Percentiles rank a stretch among this genome's conserved stretches.
Evolutionary conservation across 2,329 filamentous ascomycete species (phyloP).

Genomic region (Kalmusia sp.): DNA sequence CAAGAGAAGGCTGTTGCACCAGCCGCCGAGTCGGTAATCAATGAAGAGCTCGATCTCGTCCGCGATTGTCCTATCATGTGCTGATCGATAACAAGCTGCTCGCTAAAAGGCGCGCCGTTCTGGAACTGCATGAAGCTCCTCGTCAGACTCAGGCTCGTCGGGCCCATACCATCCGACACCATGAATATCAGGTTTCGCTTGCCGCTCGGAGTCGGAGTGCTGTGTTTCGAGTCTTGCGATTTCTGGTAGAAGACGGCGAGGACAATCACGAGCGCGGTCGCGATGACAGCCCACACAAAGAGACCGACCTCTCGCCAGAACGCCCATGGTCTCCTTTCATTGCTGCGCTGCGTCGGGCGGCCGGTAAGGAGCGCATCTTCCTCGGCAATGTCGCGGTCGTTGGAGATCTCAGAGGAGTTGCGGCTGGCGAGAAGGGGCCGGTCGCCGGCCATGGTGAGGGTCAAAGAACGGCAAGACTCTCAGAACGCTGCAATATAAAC

Average conservation of each 20-base stretch:
- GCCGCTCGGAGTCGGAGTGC: slow-evolving; percentile 52
- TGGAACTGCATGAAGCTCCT: slow-evolving; percentile 83
- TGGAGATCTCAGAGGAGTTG: slow-evolving; percentile 63
- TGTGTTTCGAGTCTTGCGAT: slow-evolving; percentile 46
- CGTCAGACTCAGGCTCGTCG: slow-evolving; percentile 85
- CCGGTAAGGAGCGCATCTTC: slow-evolving; percentile 69
- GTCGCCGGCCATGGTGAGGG: slow-evolving; percentile 50
- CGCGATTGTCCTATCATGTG: slow-evolving; percentile 91
- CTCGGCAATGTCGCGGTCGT: slow-evolving; percentile 64
- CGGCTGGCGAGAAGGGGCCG: slow-evolving; percentile 63
- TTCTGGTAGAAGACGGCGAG: slow-evolving; percentile 83
- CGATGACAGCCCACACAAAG: slow-evolving; percentile 82
- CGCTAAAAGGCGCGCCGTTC: slow-evolving; percentile 73
- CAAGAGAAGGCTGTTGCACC: slow-evolving; percentile 97
- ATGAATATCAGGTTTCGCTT: slow-evolving; percentile 98
- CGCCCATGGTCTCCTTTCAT: slow-evolving; percentile 54
- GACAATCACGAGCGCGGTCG: slow-evolving; percentile 79
- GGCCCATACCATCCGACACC: slow-evolving; percentile 99
- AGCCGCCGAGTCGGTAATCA: slow-evolving; percentile 96
- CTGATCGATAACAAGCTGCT: slow-evolving; percentile 81
- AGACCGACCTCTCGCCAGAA: slow-evolving; percentile 77
- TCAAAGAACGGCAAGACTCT: not conserved
- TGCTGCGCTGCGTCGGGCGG: slow-evolving; percentile 46
- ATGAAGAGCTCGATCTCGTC: slow-evolving; percentile 80
- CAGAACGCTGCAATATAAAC: not conserved